Percentiles rank a stretch among this genome's conserved stretches.
Conservation (phyloP, 208 protist species). For the Porcisia hertigi region DNA sequence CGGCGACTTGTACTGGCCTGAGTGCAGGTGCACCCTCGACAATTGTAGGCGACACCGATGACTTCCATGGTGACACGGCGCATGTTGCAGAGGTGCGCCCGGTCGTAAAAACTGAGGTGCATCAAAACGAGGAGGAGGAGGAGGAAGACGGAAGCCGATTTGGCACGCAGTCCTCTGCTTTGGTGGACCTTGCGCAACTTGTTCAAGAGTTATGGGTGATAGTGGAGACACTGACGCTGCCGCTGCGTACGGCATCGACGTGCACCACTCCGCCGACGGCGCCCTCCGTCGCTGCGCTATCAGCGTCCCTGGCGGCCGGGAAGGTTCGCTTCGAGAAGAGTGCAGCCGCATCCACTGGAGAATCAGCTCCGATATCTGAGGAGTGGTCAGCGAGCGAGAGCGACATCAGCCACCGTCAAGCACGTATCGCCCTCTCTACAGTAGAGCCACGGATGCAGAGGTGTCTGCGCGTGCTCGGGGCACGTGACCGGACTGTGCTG, state of each 20-base stretch:
- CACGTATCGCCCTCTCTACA: conserved; percentile 8
- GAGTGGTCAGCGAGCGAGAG: neutral
- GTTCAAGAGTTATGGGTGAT: conserved; percentile 13
- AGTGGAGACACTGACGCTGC: conserved; percentile 18
- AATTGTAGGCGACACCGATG: neutral
- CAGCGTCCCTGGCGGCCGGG: neutral
- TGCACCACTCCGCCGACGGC: neutral
- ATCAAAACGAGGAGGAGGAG: neutral
- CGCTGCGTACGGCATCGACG: conserved; percentile 20
- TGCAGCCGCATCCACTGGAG: neutral
- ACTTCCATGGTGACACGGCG: neutral
- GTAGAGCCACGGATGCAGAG: conserved; percentile 12
- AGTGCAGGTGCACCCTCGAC: neutral
- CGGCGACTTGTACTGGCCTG: neutral
- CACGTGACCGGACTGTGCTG: conserved; percentile 12
- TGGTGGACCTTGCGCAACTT: conserved; percentile 1
- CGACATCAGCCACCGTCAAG: conserved; percentile 6
- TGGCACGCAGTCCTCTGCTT: neutral
- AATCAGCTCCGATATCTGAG: neutral
- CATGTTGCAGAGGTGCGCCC: neutral
- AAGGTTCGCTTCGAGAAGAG: neutral
- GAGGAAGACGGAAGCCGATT: neutral
- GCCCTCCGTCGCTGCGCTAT: neutral
- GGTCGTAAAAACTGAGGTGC: neutral
- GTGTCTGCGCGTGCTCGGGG: conserved; percentile 26